Base-by-base conservation (phyloP, 2,329 filamentous ascomycete species). In the Pestalotiopsis sp. region DNA sequence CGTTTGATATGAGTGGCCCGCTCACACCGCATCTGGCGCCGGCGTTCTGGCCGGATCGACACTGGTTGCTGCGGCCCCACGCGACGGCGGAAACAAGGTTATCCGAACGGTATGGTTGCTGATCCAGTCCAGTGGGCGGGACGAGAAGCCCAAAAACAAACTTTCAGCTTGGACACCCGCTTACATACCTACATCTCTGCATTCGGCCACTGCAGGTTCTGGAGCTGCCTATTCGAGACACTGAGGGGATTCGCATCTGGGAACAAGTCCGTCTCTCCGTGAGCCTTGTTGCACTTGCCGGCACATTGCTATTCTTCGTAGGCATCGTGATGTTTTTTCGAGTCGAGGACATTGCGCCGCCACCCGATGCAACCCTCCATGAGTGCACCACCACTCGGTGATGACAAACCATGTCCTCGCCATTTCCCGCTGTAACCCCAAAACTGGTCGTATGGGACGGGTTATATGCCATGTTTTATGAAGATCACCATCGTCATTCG, bases 381-480 rank as follows among this genome's bases (percentile, higher is more conserved):
- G 17, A 25, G 14, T 52, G 45, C 45, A 52, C 45, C n/a, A n/a
- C 45, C 27, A 31, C 27, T 31, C 27, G 27, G 27, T 31, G 27
- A 31, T 31, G 14, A n/a, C 31, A 38, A n/a, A 61, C 12, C n/a
- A 31, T 41, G 12, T 27, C 59, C 25, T 38, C 31, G 31, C 57
- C 57, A 40, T 40, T n/a, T 38, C 59, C 31, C 59, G 31, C 59
- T 61, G 59, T 38, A 41, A 61, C 59, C 59, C 57, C 57, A 14
- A 60, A 36, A n/a, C 25, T 40, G 17, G 14, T 27, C 12, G 17
- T 14, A 36, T 17, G 17, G 17, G n/a, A 31, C 20, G 23, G 41
- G 65, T 36, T 78, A 78, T 78, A 77, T 74, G 74, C 74, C 76
- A 77, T 73, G 77, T 78, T 74, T 76, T 78, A 78, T 75, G 75